phyloP scores from a whole-genome alignment of 2,329 filamentous ascomycete species.

The Beauveria sp. region DNA sequence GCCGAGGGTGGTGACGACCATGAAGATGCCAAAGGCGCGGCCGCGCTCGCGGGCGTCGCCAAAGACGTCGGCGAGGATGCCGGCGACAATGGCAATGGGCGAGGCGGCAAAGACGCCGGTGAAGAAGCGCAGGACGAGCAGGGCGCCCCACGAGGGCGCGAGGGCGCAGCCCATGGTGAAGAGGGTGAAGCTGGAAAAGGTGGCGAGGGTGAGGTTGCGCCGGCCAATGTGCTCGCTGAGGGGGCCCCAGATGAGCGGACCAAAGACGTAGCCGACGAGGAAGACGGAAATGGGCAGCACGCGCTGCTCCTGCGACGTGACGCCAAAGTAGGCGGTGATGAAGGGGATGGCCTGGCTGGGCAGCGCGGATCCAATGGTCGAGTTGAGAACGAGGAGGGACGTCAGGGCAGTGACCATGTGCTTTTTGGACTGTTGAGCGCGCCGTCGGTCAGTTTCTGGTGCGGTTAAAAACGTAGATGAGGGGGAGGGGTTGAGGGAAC shows the following conservation, averaged over 20 bases:
- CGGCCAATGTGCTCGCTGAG: conserved; percentile 59
- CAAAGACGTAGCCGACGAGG: conserved; percentile 56
- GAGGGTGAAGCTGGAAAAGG: conserved; percentile 40
- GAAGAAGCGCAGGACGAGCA: conserved; percentile 49
- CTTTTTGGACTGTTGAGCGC: conserved; percentile 42
- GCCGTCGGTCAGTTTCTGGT: not conserved
- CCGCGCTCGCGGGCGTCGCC: conserved; percentile 43
- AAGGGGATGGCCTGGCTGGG: conserved; percentile 55
- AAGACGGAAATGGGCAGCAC: conserved; percentile 57
- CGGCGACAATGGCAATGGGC: conserved; percentile 55
- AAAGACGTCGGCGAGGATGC: conserved; percentile 61
- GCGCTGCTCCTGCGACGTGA: conserved; percentile 38
- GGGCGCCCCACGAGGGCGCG: conserved; percentile 42
- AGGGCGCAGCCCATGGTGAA: conserved; percentile 51
- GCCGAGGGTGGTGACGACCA: conserved; percentile 58
- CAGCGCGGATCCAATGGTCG: conserved; percentile 57
- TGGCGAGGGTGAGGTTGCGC: conserved; percentile 35
- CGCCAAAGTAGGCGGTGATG: conserved; percentile 49
- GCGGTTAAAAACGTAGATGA: no score
- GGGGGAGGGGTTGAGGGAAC: conserved; percentile 9
- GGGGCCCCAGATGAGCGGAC: conserved; percentile 55
- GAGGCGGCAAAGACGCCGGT: conserved; percentile 47
- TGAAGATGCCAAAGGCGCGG: conserved; percentile 55
- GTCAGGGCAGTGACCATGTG: conserved; percentile 44
- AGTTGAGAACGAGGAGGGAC: conserved; percentile 57